Evolutionary conservation across 2,329 filamentous ascomycete species (phyloP).

Genomic region (Pseudogymnoascus sp.): DNA sequence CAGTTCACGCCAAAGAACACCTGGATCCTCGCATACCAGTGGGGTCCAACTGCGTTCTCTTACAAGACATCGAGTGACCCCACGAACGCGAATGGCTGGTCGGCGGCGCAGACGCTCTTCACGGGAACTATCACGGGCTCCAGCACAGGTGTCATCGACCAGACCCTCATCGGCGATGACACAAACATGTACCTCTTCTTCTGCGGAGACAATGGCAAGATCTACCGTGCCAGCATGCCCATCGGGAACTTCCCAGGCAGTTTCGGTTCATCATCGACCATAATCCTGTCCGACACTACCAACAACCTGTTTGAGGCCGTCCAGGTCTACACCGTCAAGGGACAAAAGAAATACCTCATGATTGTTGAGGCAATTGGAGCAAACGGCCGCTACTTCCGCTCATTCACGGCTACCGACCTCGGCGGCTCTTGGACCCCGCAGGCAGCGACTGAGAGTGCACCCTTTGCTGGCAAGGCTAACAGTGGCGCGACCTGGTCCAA

Average conservation of each 20-base stretch:
- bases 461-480: constrained; percentile 60
- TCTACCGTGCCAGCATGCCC: constrained; percentile 56
- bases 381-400: constrained; percentile 56
- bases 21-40: constrained; percentile 57
- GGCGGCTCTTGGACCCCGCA: constrained; percentile 49
- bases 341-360: constrained; percentile 52
- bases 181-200: constrained; percentile 60
- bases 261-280: constrained; percentile 44
- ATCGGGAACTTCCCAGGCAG: constrained; percentile 51
- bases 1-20: constrained; percentile 50
- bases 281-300: constrained; percentile 42
- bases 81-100: constrained; percentile 49
- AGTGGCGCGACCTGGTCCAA: constrained; percentile 57
- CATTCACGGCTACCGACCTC: constrained; percentile 51
- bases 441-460: constrained; percentile 44
- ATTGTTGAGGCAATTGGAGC: constrained; percentile 54
- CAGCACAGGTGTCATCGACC: constrained; percentile 50
- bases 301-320: constrained; percentile 58
- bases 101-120: constrained; percentile 44
- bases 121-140: constrained; percentile 42
- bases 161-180: constrained; percentile 53
- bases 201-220: constrained; percentile 55
- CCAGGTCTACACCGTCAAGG: constrained; percentile 53
- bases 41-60: constrained; percentile 50
- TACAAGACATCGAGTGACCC: constrained; percentile 53